Conservation (phyloP, 805 yeast species). For the Zygoascus biomembranicola region DNA sequence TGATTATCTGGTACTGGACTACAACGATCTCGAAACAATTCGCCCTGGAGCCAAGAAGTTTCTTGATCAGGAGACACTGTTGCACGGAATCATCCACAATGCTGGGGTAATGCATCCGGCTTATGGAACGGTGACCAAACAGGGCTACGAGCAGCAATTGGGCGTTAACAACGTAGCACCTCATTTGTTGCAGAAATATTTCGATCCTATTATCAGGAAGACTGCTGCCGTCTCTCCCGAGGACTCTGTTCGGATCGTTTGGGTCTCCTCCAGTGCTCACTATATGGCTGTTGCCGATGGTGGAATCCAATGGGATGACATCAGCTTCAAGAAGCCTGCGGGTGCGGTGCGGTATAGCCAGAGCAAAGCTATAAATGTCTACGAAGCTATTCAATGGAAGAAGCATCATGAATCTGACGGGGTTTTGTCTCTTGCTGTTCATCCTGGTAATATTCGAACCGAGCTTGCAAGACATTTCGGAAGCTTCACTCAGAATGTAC, state of each 20-base stretch:
- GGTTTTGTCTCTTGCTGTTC: neutral
- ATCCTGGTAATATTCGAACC: neutral
- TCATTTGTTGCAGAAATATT: slow-evolving; percentile 33
- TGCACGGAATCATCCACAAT: slow-evolving; percentile 36
- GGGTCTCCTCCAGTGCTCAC: slow-evolving; percentile 38
- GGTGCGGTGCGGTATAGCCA: slow-evolving; percentile 28
- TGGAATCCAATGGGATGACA: slow-evolving; percentile 32
- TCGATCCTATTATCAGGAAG: slow-evolving; percentile 32
- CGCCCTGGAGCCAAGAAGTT: slow-evolving; percentile 31
- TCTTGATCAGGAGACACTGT: slow-evolving; percentile 18
- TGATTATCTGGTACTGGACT: slow-evolving; percentile 8
- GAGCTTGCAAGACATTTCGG: neutral
- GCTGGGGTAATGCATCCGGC: slow-evolving; percentile 40
- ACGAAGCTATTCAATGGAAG: slow-evolving; percentile 32
- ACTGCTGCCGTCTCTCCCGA: slow-evolving; percentile 26
- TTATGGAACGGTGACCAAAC: slow-evolving; percentile 24
- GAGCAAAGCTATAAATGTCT: slow-evolving; percentile 36
- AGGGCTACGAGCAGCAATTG: slow-evolving; percentile 40
- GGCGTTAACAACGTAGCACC: slow-evolving; percentile 44
- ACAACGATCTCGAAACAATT: slow-evolving; percentile 36
- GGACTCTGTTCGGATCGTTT: slow-evolving; percentile 34
- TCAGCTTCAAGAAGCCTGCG: slow-evolving; percentile 12
- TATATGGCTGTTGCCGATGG: slow-evolving; percentile 26
- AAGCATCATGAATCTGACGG: slow-evolving; percentile 24
- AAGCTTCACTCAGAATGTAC: neutral